A percentile compares a stretch with the other conserved stretches of the same genome.
Conservation (phyloP, 345 rosid species). For the Citrus sp. region DNA sequence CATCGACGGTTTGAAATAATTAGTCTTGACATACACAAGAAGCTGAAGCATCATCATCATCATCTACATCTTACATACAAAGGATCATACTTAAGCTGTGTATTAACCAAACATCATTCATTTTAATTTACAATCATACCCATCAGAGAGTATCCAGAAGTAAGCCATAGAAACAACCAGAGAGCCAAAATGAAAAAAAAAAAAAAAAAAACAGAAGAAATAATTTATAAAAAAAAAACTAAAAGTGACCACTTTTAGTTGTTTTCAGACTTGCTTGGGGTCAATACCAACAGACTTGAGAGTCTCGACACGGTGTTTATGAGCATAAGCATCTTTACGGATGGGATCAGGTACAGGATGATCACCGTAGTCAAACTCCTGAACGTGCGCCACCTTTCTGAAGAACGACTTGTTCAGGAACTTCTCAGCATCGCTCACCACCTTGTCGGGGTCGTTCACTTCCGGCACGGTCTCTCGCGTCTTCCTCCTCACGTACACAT, state of each 20-base stretch:
- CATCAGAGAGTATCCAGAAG: neutral
- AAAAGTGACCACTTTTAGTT: too few species aligned
- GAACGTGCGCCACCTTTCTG: slow-evolving; percentile 73
- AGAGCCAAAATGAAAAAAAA: neutral
- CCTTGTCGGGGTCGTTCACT: slow-evolving; percentile 59
- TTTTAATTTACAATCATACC: neutral
- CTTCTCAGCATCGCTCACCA: slow-evolving; percentile 41
- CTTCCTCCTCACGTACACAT: slow-evolving; percentile 67
- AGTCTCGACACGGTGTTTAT: slow-evolving; percentile 40
- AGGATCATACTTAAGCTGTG: too few species aligned
- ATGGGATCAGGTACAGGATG: slow-evolving; percentile 23
- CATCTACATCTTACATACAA: too few species aligned
- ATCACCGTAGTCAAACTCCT: slow-evolving; percentile 32
- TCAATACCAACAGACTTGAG: slow-evolving; percentile 59
- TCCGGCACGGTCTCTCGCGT: slow-evolving; percentile 68
- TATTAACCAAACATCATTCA: neutral
- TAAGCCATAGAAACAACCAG: neutral
- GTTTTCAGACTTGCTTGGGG: slow-evolving; percentile 23
- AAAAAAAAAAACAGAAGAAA: neutral
- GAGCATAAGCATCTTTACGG: slow-evolving; percentile 39
- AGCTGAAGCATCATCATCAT: neutral
- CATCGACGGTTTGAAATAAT: too few species aligned
- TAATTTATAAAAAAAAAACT: neutral
- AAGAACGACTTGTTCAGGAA: slow-evolving; percentile 53
- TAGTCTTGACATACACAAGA: neutral